Percentiles rank a stretch among this genome's conserved stretches.
These are phyloP conservation scores for Silene coronaria DNA, from an alignment of 179 eudicot species.

Conservation along the genomic window DNA sequence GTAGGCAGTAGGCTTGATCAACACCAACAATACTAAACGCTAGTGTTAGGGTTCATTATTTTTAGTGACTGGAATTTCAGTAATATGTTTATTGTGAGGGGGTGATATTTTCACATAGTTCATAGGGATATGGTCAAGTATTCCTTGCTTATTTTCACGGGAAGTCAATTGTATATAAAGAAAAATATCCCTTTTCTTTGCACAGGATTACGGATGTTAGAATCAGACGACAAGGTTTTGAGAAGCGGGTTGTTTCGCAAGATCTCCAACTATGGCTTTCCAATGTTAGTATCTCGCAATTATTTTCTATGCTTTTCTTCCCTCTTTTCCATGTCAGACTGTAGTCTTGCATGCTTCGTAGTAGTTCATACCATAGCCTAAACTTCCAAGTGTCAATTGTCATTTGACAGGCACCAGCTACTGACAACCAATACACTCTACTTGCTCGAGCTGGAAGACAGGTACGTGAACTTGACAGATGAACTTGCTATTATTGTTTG, in stretches of 20 bases:
- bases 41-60: too few relatives aligned
- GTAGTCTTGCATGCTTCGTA: background rate
- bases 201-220: constrained; percentile 56
- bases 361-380: background rate
- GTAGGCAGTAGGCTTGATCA: too few relatives aligned
- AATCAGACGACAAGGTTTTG: constrained; percentile 91
- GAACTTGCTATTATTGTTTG: background rate
- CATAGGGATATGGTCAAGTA: background rate
- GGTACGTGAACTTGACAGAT: constrained; percentile 30
- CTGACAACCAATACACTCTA: constrained; percentile 56
- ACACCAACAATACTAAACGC: too few relatives aligned
- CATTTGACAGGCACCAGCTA: constrained; percentile 65
- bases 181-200: background rate
- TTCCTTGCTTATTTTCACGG: background rate
- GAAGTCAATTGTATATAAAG: too few relatives aligned
- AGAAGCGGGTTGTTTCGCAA: constrained; percentile 93
- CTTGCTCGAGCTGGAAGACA: constrained; percentile 98
- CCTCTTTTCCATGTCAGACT: background rate
- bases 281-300: constrained; percentile 46
- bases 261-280: constrained; percentile 99
- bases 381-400: background rate
- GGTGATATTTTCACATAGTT: background rate
- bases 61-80: too few relatives aligned
- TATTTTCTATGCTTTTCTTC: background rate
- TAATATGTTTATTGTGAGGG: background rate